phyloP scores from a whole-genome alignment of 2,329 filamentous ascomycete genomes.

The Fusarium incarnatum region DNA sequence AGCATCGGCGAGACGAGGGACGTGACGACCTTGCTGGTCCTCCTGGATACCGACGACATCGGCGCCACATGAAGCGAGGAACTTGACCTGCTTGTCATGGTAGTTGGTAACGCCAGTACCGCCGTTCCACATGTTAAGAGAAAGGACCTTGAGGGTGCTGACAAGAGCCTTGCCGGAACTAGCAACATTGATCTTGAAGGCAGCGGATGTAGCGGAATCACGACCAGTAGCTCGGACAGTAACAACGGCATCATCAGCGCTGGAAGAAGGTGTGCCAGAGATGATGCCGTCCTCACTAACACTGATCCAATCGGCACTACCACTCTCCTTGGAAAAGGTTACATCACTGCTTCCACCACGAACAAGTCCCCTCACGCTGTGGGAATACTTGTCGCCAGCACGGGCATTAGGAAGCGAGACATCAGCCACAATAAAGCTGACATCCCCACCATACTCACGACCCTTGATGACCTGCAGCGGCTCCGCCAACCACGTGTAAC shows the following conservation, averaged over 20 bases:
- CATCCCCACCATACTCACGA: slow-evolving; percentile 27
- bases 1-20: slow-evolving; percentile 51
- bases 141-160: slow-evolving; percentile 51
- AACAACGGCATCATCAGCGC: slow-evolving; percentile 36
- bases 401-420: slow-evolving; percentile 54
- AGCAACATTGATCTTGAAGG: slow-evolving; percentile 51
- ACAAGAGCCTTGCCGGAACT: slow-evolving; percentile 47
- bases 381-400: slow-evolving; percentile 49
- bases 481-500: slow-evolving; percentile 53
- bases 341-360: slow-evolving; percentile 42
- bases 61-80: slow-evolving; percentile 48
- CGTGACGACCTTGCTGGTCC: slow-evolving; percentile 46
- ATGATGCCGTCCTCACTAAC: slow-evolving; percentile 51
- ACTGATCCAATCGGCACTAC: slow-evolving; percentile 49
- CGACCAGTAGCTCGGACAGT: slow-evolving; percentile 47
- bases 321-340: slow-evolving; percentile 46
- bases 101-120: slow-evolving; percentile 52
- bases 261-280: slow-evolving; percentile 50
- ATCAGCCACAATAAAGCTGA: slow-evolving; percentile 48
- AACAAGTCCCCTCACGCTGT: slow-evolving; percentile 51
- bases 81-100: slow-evolving; percentile 55
- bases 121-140: slow-evolving; percentile 57
- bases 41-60: slow-evolving; percentile 57
- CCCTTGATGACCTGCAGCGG: slow-evolving; percentile 49
- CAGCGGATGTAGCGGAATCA: slow-evolving; percentile 43